Conservation (phyloP, 805 yeast species). For the Candida ovalis region DNA sequence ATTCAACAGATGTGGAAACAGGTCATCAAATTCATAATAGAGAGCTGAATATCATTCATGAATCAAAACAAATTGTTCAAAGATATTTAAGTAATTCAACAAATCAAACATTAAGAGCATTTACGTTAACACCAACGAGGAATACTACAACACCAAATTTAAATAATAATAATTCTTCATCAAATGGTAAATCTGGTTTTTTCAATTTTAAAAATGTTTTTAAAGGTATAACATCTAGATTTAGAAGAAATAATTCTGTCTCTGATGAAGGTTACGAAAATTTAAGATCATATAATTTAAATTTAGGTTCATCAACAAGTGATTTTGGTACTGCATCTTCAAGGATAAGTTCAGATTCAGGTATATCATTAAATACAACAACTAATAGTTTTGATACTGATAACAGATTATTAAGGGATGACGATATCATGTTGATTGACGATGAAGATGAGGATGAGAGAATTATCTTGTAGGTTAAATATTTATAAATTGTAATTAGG, state of each 20-base stretch:
- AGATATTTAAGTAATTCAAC: constrained; percentile 12
- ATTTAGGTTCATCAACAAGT: constrained; percentile 4
- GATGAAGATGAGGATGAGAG: constrained; percentile 21
- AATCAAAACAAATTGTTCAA: constrained; percentile 27
- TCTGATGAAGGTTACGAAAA: constrained; percentile 12
- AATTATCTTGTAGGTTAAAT: constrained; percentile 4
- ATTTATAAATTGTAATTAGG: not conserved
- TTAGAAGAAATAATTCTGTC: not conserved
- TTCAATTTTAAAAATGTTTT: not conserved
- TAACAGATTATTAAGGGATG: constrained; percentile 27
- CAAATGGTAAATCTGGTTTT: not conserved
- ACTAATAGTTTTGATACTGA: constrained; percentile 27
- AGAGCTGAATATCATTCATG: constrained; percentile 22
- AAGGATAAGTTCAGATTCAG: constrained; percentile 22
- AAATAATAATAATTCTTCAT: too few relatives aligned
- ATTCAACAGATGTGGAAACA: constrained; percentile 11
- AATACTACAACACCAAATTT: not conserved
- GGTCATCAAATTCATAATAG: constrained; percentile 6
- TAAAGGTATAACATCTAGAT: constrained; percentile 1
- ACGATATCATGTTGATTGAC: constrained; percentile 25
- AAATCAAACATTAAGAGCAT: constrained; percentile 15
- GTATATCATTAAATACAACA: constrained; percentile 21
- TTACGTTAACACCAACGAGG: constrained; percentile 7
- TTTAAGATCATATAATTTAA: constrained; percentile 22
- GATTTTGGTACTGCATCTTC: constrained; percentile 7